These are phyloP conservation scores for Pyropia haitanensis DNA, from an alignment of 23 red algal species.

Conservation along the genomic window DNA sequence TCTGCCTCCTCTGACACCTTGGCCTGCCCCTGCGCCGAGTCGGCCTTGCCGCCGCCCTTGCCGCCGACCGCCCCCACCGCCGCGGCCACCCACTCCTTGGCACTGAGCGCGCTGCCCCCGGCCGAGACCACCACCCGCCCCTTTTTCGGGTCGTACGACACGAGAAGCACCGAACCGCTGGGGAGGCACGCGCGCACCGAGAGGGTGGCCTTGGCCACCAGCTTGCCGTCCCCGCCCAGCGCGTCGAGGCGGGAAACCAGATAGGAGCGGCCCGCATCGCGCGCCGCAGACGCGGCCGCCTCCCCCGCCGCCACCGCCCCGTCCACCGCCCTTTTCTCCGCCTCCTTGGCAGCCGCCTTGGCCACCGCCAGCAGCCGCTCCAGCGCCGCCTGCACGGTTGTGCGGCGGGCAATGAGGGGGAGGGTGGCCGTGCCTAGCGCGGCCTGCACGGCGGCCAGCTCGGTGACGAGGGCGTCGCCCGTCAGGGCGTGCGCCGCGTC, in stretches of 20 bases:
- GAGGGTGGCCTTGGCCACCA: constrained; percentile 48
- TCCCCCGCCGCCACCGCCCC: constrained; percentile 45
- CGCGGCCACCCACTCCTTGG: constrained; percentile 62
- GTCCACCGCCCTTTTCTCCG: constrained; percentile 36
- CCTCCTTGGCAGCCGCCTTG: constrained; percentile 50
- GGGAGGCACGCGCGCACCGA: constrained; percentile 21
- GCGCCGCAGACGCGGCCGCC: constrained; percentile 25
- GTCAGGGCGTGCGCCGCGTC: constrained; percentile 14
- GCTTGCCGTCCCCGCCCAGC: constrained; percentile 63
- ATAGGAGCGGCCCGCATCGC: constrained; percentile 19
- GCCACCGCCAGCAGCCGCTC: constrained; percentile 19
- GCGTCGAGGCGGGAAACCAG: constrained; percentile 45
- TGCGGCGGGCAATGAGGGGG: neutral
- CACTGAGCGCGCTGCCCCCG: constrained; percentile 23
- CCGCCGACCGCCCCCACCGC: constrained; percentile 34
- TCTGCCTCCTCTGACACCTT: constrained; percentile 18
- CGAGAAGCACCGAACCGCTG: constrained; percentile 36
- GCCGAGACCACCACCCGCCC: constrained; percentile 43
- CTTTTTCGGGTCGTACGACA: constrained; percentile 65
- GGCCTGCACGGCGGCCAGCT: constrained; percentile 30
- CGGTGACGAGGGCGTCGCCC: constrained; percentile 13
- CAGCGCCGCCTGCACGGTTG: constrained; percentile 31
- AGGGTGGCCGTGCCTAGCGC: constrained; percentile 33
- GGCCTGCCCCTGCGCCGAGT: constrained; percentile 38
- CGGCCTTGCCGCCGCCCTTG: constrained; percentile 68